Base-by-base conservation (phyloP, 306 rosid genomes). In the Cucumis hystrix region DNA sequence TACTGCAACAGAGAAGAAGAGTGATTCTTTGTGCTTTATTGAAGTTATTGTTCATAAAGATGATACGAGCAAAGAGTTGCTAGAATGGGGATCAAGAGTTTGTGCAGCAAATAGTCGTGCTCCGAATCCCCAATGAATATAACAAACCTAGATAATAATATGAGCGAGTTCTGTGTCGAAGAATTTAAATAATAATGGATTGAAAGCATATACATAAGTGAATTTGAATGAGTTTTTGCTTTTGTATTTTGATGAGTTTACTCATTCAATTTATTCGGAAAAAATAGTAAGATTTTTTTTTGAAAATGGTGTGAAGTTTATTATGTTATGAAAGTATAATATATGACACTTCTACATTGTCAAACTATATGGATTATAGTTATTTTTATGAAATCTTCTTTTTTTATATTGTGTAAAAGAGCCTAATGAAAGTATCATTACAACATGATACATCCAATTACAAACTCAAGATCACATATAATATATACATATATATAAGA, bases 61-160 rank as follows among this genome's bases (percentile, higher is more conserved):
- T 69, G 87, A 86, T 54, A 84, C 90, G 3, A 82, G 86, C 79
- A 84, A 84, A 76, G 87, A 84, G 58, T 76, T 84, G 52, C 90
- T 87, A 28, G 90, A 82, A 64, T 87, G 90, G 85, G 89, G 88
- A 10, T 84, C 90, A 8, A 80, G 90, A 77, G 88, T 87, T 56
- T 58, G 51, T n/a, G 57, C 85, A 17, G 88, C 85, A n/a, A 87
- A 79, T 73, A 73, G 85, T 73, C 81, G 86, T n/a, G 80, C 82
- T 11, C 90, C 87, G 64, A 87, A 79, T 82, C 88, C 83, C 47
- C 83, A 84, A 6, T 87, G 45, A 73, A 25, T 74, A 25, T 74
- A 14, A 23, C 15, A 51, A 33, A 7, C 23, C 21, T 7, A 60
- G 1, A 11, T 57, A 20, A 13, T 45, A 23, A 23, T 28, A 28